These are phyloP conservation scores for Sporobolomyces roseus DNA, from an alignment of 768 basidiomycete species.

Conservation along the genomic window DNA sequence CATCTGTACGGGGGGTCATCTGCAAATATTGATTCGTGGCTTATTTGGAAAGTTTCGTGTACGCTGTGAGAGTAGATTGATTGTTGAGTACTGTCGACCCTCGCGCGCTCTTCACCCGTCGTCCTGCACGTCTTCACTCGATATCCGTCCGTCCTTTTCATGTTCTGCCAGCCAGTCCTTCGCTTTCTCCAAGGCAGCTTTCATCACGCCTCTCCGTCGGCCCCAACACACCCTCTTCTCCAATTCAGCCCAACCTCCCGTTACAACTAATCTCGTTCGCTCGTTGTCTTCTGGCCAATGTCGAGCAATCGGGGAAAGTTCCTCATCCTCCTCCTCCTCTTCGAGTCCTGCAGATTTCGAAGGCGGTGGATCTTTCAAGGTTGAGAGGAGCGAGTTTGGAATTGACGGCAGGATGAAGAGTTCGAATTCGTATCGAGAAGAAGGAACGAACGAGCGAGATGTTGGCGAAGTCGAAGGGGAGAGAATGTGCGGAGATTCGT, in stretches of 20 bases:
- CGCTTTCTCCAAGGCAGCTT: neutral
- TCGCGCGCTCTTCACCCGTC: no score
- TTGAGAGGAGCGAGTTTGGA: slow-evolving; percentile 1
- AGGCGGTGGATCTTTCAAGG: no score
- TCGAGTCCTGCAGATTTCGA: no score
- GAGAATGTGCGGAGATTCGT: slow-evolving; percentile 32
- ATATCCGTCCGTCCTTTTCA: neutral
- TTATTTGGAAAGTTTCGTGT: no score
- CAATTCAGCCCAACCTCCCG: slow-evolving; percentile 25
- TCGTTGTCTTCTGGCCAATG: slow-evolving; percentile 38
- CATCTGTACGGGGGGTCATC: no score
- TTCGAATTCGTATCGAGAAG: slow-evolving; percentile 35
- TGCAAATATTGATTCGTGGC: no score
- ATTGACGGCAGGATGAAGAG: slow-evolving; percentile 25
- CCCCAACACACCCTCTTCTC: slow-evolving; percentile 19
- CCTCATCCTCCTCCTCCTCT: no score
- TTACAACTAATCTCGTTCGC: slow-evolving; percentile 5
- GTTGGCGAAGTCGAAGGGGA: slow-evolving; percentile 15
- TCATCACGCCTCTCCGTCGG: slow-evolving; percentile 22
- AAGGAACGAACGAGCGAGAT: slow-evolving; percentile 26
- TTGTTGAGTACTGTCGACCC: no score
- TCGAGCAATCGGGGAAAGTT: no score
- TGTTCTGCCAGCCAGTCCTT: slow-evolving; percentile 1
- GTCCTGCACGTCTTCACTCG: no score
- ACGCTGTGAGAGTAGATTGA: no score